Conservation (phyloP, 306 rosid species). For the Rosa chinensis region DNA sequence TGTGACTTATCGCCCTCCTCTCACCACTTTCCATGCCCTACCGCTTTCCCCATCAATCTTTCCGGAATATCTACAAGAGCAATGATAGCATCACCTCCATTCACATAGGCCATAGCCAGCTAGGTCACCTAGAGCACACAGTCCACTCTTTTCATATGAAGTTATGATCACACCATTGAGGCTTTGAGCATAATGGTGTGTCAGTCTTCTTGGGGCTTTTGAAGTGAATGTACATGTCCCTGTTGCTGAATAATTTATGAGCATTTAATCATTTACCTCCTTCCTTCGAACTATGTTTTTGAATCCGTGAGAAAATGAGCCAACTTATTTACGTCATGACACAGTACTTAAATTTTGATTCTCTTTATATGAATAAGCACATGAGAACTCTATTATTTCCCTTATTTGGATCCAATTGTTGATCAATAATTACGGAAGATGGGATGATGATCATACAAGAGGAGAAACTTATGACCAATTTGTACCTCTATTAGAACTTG, state of each 20-base stretch:
- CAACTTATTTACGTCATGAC: too few relatives aligned
- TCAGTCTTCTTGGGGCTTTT: not conserved
- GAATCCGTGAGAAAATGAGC: not conserved
- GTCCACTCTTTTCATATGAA: not conserved
- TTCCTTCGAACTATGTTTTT: too few relatives aligned
- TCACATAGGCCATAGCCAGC: not conserved
- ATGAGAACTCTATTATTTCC: not conserved
- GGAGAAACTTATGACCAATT: not conserved
- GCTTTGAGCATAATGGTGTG: not conserved
- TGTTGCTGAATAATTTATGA: not conserved
- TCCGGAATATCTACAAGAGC: not conserved
- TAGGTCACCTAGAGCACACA: not conserved
- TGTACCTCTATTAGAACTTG: not conserved
- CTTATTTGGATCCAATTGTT: too few relatives aligned
- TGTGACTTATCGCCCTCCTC: not conserved
- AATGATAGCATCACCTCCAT: not conserved
- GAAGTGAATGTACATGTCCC: not conserved
- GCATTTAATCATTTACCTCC: not conserved
- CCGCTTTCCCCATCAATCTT: not conserved
- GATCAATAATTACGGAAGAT: too few relatives aligned
- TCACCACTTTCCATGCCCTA: conserved; percentile 13
- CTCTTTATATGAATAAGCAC: too few relatives aligned
- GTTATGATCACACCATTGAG: not conserved
- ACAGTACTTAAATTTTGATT: too few relatives aligned
- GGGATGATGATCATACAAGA: not conserved